phyloP scores from a whole-genome alignment of 768 basidiomycete species.

The Amanita subjunquillea region DNA sequence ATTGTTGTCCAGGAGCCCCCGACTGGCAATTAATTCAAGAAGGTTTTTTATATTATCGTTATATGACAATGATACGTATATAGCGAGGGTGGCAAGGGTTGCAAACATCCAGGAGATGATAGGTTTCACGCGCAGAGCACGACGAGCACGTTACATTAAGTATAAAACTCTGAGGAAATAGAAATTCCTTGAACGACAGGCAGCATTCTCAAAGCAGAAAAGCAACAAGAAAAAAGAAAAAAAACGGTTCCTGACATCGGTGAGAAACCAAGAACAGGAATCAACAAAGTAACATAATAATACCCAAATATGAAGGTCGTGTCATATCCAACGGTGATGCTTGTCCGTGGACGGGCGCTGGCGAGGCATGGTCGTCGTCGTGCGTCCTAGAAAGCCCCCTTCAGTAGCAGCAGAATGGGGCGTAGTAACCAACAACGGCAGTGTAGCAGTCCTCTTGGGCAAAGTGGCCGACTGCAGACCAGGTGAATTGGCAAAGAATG shows the following conservation, averaged over 20 bases:
- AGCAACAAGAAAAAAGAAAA: too few relatives aligned
- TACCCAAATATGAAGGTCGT: not conserved
- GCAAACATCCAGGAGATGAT: not conserved
- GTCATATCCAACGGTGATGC: not conserved
- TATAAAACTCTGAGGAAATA: not conserved
- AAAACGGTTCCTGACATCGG: too few relatives aligned
- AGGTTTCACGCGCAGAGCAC: not conserved
- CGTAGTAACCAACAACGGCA: not conserved
- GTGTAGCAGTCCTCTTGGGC: constrained; percentile 2
- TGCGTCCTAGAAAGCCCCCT: not conserved
- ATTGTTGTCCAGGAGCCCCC: constrained; percentile 10
- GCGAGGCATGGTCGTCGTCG: not conserved
- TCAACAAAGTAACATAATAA: not conserved
- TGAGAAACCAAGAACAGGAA: not conserved
- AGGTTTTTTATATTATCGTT: not conserved
- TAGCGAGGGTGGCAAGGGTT: not conserved
- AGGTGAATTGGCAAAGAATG: not conserved
- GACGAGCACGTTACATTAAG: not conserved
- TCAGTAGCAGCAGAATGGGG: not conserved
- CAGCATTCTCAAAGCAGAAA: not conserved
- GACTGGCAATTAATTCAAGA: not conserved
- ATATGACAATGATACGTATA: not conserved
- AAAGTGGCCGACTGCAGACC: not conserved
- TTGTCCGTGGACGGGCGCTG: not conserved
- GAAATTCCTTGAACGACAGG: not conserved